Base-by-base conservation (phyloP, 768 basidiomycete species). In the Butyriboletus loyo region DNA sequence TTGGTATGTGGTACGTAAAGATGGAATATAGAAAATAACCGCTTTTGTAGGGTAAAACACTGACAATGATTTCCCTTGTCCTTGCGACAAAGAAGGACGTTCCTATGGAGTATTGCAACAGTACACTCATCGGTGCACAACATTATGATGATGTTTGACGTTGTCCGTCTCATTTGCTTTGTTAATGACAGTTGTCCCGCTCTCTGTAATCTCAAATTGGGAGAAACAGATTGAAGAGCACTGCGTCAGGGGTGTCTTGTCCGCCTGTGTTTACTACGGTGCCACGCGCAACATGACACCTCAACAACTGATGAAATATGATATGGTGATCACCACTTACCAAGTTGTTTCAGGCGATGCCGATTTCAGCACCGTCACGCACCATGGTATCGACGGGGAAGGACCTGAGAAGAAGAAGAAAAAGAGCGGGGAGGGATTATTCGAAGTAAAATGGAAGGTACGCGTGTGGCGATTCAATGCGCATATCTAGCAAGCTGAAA, bases 151-250 rank as follows among this genome's bases (percentile, higher is more conserved):
- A 49, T 41, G 3, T 36, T 25, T 47, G 15, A 17, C 2, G 5
- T 11, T 2, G 21, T 39, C 11, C 9, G 9, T 38, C 51, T 59
- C 38, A 63, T 49, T 35, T 7, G 15, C 39, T 24, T 44, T 5
- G 31, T 47, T 36, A 24, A 27, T 22, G 53, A 6, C 55, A 92
- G 91, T 94, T 43, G 82, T 79, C 8, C 92, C 92, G 5, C 80
- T 94, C 24, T 92, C 89, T 8, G 83, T 94, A 7, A 72, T 94
- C 8, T 90, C 88, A 7, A 95, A 93, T 60, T 92, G 90, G 90
- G 87, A 89, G 66, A 86, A 88, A 58, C 91, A 92, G 66, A 82
- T 92, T 8, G 65, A 77, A 30, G 90, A 92, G 34, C 91, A 92
- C 55, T 84, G 85, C 43, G 66, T 70, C 27, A 73, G 72, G 31